These are phyloP conservation scores for Phaeomoniella chlamydospora DNA, from an alignment of 2,329 filamentous ascomycete genomes.

Conservation along the genomic window DNA sequence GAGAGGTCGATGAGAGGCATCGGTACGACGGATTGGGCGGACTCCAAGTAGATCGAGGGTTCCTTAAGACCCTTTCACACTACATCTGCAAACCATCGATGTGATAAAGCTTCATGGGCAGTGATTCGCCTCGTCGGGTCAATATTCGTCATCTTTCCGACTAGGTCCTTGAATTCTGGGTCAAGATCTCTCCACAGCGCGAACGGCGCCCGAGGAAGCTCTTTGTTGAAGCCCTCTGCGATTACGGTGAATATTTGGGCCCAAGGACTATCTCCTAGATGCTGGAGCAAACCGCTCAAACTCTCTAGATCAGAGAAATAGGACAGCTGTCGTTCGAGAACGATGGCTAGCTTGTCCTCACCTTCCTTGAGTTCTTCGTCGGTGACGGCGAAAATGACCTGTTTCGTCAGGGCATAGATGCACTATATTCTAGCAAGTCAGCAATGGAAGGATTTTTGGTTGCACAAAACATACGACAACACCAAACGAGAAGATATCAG, in stretches of 20 bases:
- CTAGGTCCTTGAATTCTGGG: conserved; percentile 16
- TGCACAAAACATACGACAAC: conserved; percentile 16
- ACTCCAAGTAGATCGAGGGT: no score
- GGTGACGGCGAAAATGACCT: conserved; percentile 24
- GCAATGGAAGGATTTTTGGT: conserved; percentile 1
- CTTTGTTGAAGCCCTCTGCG: conserved; percentile 22
- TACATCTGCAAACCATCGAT: conserved; percentile 15
- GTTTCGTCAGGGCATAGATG: conserved; percentile 29
- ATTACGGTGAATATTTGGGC: conserved; percentile 21
- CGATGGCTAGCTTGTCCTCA: conserved; percentile 21
- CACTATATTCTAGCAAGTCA: conserved; percentile 16
- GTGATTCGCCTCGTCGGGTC: conserved; percentile 18
- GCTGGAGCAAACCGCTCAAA: conserved; percentile 24
- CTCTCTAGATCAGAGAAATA: conserved; percentile 30
- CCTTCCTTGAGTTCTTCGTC: conserved; percentile 18
- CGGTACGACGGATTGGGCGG: no score
- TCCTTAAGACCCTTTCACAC: no score
- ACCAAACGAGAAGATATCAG: conserved; percentile 21
- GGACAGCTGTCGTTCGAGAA: conserved; percentile 32
- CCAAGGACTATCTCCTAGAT: conserved; percentile 27
- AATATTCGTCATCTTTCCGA: conserved; percentile 17
- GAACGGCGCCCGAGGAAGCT: conserved; percentile 29
- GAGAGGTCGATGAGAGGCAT: no score
- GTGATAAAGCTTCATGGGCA: conserved; percentile 17
- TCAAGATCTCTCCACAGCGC: conserved; percentile 20